Base-by-base conservation (phyloP, 148 eudicot genomes). In the Diospyros kaki region DNA sequence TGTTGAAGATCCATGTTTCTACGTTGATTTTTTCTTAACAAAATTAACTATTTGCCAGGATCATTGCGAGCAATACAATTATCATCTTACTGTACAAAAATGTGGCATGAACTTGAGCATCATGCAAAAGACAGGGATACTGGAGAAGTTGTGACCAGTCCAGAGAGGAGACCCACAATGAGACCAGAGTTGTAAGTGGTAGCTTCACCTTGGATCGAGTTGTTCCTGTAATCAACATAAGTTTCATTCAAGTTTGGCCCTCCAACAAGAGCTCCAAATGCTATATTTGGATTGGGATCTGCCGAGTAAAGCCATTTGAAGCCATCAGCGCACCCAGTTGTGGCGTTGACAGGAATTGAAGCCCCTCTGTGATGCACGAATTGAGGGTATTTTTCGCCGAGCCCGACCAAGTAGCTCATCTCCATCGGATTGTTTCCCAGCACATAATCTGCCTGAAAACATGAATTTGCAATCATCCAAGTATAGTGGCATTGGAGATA, bases 341-440 rank as follows among this genome's bases (percentile, higher is more conserved):
- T 78, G 18, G 93, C 86, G 71, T 83, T 71, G 8, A 64, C 78
- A 8, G 95, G 95, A 64, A 93, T 93, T 28, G 97, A 90, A 68
- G 97, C 89, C 5, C 97, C 95, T 46, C 95, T 82, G 42, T 90
- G 95, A 81, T 93, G 97, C 45, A 93, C 87, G 46, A 69, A 86
- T 45, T 81, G 81, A 55, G 97, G 95, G 69, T 86, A 90, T 45
- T 87, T 85, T 58, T 78, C 81, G 9, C 93, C 90, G 48, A 83
- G 81, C 3, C 97, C 97, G 46, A 93, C 93, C 10, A 93, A 82
- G 75, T 68, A 93, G 84, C 95, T 93, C 80, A 87, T 71, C 70
- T 83, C 81, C 88, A 82, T 78, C 13, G 91, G 95, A 72, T 93
- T 93, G 44, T 86, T 74, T 51, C 95, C 97, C 79, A 93, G 53